phyloP scores from a whole-genome alignment of 2,329 filamentous ascomycete species.

The Ascochyta rabiei region DNA sequence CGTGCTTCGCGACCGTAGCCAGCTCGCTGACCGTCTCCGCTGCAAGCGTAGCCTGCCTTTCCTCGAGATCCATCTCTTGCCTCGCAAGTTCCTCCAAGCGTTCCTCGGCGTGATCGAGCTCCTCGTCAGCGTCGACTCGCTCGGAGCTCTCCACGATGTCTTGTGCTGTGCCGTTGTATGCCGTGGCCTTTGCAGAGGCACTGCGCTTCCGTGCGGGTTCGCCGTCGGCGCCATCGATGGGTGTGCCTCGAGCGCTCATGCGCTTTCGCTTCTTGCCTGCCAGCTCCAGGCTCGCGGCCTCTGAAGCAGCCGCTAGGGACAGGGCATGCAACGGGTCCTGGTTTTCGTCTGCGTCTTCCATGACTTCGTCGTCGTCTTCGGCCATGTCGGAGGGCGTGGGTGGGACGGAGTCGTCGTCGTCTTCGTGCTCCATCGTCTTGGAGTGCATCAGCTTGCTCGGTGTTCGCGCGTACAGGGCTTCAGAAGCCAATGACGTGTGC shows the following conservation, averaged over 20 bases:
- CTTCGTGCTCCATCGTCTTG: constrained; percentile 38
- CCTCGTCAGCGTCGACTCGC: constrained; percentile 52
- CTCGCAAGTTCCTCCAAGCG: constrained; percentile 39
- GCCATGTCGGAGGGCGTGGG: constrained; percentile 32
- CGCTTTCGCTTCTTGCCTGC: constrained; percentile 54
- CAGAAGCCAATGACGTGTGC: constrained; percentile 43
- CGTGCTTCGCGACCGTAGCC: constrained; percentile 44
- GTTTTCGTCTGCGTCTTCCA: constrained; percentile 23
- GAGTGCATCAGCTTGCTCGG: constrained; percentile 47
- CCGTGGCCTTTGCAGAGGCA: constrained; percentile 29
- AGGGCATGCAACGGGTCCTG: constrained; percentile 40
- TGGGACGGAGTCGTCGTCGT: constrained; percentile 33
- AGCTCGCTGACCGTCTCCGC: constrained; percentile 41
- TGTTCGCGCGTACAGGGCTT: constrained; percentile 41
- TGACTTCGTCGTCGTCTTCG: constrained; percentile 27
- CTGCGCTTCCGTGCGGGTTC: constrained; percentile 49
- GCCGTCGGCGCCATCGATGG: constrained; percentile 42
- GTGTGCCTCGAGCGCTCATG: constrained; percentile 48
- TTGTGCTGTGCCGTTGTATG: constrained; percentile 40
- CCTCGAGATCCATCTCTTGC: constrained; percentile 43
- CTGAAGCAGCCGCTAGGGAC: constrained; percentile 39
- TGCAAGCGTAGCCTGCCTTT: constrained; percentile 43
- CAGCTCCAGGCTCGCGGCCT: constrained; percentile 40
- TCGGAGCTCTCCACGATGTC: constrained; percentile 35
- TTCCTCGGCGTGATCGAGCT: constrained; percentile 57